Conservation (phyloP, 2,329 filamentous ascomycete genomes). For the Alternaria ethzedia region DNA sequence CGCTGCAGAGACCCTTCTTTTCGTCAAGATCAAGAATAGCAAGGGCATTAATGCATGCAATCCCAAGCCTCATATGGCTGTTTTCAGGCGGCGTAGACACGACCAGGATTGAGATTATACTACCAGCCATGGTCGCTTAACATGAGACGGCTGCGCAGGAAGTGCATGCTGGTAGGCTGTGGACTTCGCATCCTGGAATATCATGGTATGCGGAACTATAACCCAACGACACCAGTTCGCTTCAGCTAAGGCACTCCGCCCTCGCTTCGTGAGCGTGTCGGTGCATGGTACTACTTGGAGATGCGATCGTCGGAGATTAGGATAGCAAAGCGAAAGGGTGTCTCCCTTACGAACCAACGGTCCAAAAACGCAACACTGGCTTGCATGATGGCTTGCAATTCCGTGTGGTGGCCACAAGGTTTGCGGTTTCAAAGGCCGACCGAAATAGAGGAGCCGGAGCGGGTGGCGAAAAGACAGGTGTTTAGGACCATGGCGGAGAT, state of each 20-base stretch:
- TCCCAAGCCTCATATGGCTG: slow-evolving; percentile 16
- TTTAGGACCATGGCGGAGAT: background rate
- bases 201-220: slow-evolving; percentile 12
- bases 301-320: background rate
- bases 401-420: slow-evolving; percentile 8
- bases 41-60: slow-evolving; percentile 8
- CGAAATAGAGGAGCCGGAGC: slow-evolving; percentile 13
- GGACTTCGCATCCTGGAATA: slow-evolving; percentile 21
- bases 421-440: slow-evolving; percentile 10
- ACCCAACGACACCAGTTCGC: slow-evolving; percentile 9
- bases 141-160: slow-evolving; percentile 29
- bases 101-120: slow-evolving; percentile 10
- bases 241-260: slow-evolving; percentile 1
- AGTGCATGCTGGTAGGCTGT: slow-evolving; percentile 11
- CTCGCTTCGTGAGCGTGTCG: background rate
- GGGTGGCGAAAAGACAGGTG: slow-evolving; percentile 11
- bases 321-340: background rate
- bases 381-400: slow-evolving; percentile 14
- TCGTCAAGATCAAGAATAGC: background rate
- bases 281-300: background rate
- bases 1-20: slow-evolving; percentile 10
- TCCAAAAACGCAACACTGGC: slow-evolving; percentile 3
- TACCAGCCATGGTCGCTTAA: slow-evolving; percentile 11
- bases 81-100: slow-evolving; percentile 20
- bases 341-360: slow-evolving; percentile 2